phyloP scores from a whole-genome alignment of 2,329 filamentous ascomycete species.

The Xylaria digitata region DNA sequence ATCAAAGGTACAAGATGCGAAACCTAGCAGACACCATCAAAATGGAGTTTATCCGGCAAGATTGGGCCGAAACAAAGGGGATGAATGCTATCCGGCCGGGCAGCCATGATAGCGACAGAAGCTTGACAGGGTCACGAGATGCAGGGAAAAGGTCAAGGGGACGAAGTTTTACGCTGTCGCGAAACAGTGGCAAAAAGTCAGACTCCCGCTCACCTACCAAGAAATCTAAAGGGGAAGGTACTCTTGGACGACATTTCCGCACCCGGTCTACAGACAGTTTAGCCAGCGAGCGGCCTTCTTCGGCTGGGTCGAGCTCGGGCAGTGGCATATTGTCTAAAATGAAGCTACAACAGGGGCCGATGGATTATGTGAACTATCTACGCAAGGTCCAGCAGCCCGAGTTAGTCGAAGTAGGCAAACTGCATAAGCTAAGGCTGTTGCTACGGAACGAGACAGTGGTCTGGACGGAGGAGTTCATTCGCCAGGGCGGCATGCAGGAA shows the following conservation, averaged over 20 bases:
- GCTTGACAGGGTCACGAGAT: slow-evolving; percentile 51
- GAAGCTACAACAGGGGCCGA: slow-evolving; percentile 78
- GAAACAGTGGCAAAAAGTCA: slow-evolving; percentile 61
- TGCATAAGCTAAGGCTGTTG: slow-evolving; percentile 91
- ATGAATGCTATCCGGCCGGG: slow-evolving; percentile 58
- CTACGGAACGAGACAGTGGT: slow-evolving; percentile 94
- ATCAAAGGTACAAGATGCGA: slow-evolving; percentile 95
- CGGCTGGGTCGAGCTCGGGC: slow-evolving; percentile 65
- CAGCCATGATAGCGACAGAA: slow-evolving; percentile 58
- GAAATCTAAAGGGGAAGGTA: slow-evolving; percentile 75
- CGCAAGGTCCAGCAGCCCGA: slow-evolving; percentile 84
- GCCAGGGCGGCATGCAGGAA: slow-evolving; percentile 90
- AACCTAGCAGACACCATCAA: slow-evolving; percentile 90
- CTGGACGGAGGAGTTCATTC: slow-evolving; percentile 94
- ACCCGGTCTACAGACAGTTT: slow-evolving; percentile 80
- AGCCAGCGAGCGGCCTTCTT: slow-evolving; percentile 68
- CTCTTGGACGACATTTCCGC: slow-evolving; percentile 71
- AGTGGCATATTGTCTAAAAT: slow-evolving; percentile 73
- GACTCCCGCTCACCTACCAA: slow-evolving; percentile 78
- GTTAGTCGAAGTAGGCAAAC: slow-evolving; percentile 88
- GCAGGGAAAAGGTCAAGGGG: slow-evolving; percentile 71
- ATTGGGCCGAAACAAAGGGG: slow-evolving; percentile 76
- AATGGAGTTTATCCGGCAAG: slow-evolving; percentile 92
- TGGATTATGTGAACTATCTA: slow-evolving; percentile 88
- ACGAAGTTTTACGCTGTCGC: slow-evolving; percentile 82